Base-by-base conservation (phyloP, 805 yeast genomes). In the Candida sithepensis region DNA sequence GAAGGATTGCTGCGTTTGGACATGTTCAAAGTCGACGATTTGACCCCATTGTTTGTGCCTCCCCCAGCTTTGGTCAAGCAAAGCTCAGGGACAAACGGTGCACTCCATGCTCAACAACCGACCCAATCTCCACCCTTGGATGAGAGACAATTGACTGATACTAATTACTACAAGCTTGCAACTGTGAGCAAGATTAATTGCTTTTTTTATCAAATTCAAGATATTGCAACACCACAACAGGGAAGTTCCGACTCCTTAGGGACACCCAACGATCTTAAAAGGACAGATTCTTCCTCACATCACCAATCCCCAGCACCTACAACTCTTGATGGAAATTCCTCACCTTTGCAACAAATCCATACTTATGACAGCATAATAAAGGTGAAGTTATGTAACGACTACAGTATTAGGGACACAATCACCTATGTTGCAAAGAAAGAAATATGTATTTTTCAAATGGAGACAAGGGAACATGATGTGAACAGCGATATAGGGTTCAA, bases 101-200 rank as follows among this genome's bases (percentile, higher is more conserved):
- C 38, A 16, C 34, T 30, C 4, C 34, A 30, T 10, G 16, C 21
- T 19, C 39, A 16, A 12, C 40, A 39, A 8, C 28, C 39, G n/a
- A 8, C 24, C 12, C 40, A 41, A 16, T 13, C 19, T n/a, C 38
- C 19, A 34, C 45, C 52, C 3, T 42, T 43, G 22, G 57, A 53
- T 32, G 64, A 61, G 4, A 51, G 57, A 28, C 39, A 46, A 1
- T 47, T 50, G 8, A 57, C 66, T 0, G 52, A 54, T n/a, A 64
- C 68, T 18, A 65, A 65, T 37, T 64, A 58, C 44, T 65, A 63
- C 47, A 56, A 52, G 36, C 57, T 65, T 43, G 65, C 67, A 7
- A 39, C 46, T 10, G 41, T 62, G 20, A 52, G 52, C 20, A 52
- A 61, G 44, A 58, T 67, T 44, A 61, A 64, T 47, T 61, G 66